phyloP scores from a whole-genome alignment of 306 rosid species.

The Dryas alaskensis region DNA sequence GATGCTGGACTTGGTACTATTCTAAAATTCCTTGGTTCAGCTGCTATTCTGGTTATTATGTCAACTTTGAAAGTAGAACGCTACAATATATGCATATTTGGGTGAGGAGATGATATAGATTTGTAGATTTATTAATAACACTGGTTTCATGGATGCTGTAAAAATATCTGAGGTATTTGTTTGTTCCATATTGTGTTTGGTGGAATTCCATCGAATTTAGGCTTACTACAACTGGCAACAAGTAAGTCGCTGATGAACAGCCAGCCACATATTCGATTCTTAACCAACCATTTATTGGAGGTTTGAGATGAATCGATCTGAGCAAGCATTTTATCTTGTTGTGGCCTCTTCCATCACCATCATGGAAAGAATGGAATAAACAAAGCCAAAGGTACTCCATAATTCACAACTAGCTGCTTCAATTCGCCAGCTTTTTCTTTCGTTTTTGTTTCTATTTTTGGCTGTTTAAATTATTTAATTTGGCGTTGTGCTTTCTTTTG shows the following conservation, averaged over 20 bases:
- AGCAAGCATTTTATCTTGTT: not conserved
- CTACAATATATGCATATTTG: not conserved
- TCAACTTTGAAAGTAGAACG: not conserved
- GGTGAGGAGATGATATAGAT: too few species aligned
- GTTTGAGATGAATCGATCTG: not conserved
- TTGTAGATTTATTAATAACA: too few species aligned
- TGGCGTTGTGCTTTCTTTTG: not conserved
- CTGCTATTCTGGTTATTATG: not conserved
- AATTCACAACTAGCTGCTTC: not conserved
- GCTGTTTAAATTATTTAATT: too few species aligned
- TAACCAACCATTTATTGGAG: not conserved
- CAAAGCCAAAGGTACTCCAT: not conserved
- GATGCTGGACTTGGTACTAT: not conserved
- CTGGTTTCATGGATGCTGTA: too few species aligned
- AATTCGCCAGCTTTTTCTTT: not conserved
- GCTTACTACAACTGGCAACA: not conserved
- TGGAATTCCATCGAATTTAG: not conserved
- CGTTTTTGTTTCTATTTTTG: not conserved
- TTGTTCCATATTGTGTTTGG: not conserved
- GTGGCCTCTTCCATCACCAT: not conserved
- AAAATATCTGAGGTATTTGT: not conserved
- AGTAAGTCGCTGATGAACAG: not conserved
- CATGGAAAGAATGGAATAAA: not conserved
- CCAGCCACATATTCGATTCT: slow-evolving; percentile 6
- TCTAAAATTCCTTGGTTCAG: not conserved